Base-by-base conservation (phyloP, 176 grass and related monocot species). In the Oropetium thomaeum region DNA sequence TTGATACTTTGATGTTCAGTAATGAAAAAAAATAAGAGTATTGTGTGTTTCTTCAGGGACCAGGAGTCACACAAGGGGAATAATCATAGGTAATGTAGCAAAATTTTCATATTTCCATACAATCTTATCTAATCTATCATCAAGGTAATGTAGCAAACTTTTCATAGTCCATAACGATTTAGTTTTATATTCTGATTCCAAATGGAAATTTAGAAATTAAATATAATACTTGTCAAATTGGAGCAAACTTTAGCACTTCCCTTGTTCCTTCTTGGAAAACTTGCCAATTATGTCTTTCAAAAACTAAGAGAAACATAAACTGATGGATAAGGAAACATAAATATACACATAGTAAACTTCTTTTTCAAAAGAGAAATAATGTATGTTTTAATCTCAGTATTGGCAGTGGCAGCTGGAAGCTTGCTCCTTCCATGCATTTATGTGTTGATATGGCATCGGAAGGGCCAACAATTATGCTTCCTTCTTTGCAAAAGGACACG, bases 371-470 rank as follows among this genome's bases (percentile, higher is more conserved):
- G 14, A 1, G 1, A 44, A 54, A 38, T 73, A 79, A 73, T 30
- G 48, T 17, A 0, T 73, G 2, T 8, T 65, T 66, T 28, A 29
- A 45, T 84, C 4, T 16, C 75, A 84, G 59, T 79, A 44, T 48
- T 39, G 40, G 25, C 2, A 23, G 13, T 69, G 26, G 68, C 30
- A 41, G 13, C 61, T 42, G 76, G 25, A 68, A 4, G 25, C 13
- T 58, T 85, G 22, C 60, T 85, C 22, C 1, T 85, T 31, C 28
- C 45, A 55, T 84, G 57, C 25, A n/a, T 71, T 34, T 84, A 45
- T 57, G 15, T 65, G 28, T 15, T 84, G 5, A 13, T 66, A 80
- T 19, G 59, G 34, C 45, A 65, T 73, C 2, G 1, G 0, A 65
- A 19, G 12, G n/a, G 51, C 1, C 5, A 30, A 62, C 13, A 10